Evolutionary conservation across 2,329 filamentous ascomycete species (phyloP).

Genomic region (Ploettnerulaceae sp.): DNA sequence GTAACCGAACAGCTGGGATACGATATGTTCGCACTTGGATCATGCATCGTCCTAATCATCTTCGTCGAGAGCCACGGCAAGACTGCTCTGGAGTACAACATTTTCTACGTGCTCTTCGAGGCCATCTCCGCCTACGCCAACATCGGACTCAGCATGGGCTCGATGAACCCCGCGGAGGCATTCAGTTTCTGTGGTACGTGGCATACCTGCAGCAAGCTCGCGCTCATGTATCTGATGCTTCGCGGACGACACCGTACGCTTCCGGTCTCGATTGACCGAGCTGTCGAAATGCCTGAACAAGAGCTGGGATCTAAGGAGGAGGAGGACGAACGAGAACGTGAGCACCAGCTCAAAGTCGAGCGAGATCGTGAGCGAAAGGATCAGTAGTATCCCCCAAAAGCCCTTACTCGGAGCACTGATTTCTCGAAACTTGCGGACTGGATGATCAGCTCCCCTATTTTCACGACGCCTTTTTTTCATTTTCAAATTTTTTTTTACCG

Average conservation of each 20-base stretch:
- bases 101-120: slow-evolving; percentile 57
- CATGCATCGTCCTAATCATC: slow-evolving; percentile 54
- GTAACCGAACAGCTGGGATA: slow-evolving; percentile 59
- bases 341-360: background rate
- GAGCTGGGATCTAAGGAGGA: background rate
- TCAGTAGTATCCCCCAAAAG: no score
- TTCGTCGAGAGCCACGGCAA: slow-evolving; percentile 54
- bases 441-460: no score
- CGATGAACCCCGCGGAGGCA: slow-evolving; percentile 41
- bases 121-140: slow-evolving; percentile 54
- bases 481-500: no score
- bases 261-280: slow-evolving; percentile 50
- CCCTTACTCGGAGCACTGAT: no score
- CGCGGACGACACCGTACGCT: slow-evolving; percentile 48
- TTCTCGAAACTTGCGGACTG: no score
- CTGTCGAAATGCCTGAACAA: slow-evolving; percentile 39
- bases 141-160: slow-evolving; percentile 55
- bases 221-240: slow-evolving; percentile 53
- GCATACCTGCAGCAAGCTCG: slow-evolving; percentile 51
- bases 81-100: slow-evolving; percentile 46
- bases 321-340: background rate
- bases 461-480: no score
- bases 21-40: slow-evolving; percentile 61
- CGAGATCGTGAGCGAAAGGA: no score
- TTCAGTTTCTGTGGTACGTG: slow-evolving; percentile 52